These are phyloP conservation scores for Stromatinia cepivora DNA, from an alignment of 2,329 filamentous ascomycete species.

Conservation along the genomic window DNA sequence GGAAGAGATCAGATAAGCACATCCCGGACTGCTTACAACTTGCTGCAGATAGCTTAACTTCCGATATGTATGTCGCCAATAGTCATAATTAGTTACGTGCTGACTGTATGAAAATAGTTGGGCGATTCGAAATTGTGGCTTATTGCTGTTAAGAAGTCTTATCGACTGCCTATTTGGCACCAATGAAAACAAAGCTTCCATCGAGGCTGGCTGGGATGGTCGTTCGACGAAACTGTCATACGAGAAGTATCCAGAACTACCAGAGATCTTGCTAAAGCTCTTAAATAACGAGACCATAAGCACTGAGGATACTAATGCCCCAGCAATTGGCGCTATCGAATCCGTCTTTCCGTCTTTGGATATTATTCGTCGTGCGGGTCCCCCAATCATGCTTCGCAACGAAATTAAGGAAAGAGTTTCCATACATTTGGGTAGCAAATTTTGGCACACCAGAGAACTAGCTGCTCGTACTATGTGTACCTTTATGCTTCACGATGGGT, in stretches of 20 bases:
- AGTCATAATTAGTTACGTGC: not conserved
- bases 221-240: slow-evolving; percentile 67
- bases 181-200: slow-evolving; percentile 65
- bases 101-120: slow-evolving; percentile 54
- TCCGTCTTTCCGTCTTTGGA: slow-evolving; percentile 83
- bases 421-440: slow-evolving; percentile 63
- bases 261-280: slow-evolving; percentile 62
- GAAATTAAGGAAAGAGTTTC: slow-evolving; percentile 60
- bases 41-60: slow-evolving; percentile 77
- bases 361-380: slow-evolving; percentile 70
- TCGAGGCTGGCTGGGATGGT: slow-evolving; percentile 64
- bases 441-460: slow-evolving; percentile 82
- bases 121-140: slow-evolving; percentile 90
- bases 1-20: slow-evolving; percentile 70
- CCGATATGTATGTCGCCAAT: slow-evolving; percentile 61
- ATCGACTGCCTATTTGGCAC: slow-evolving; percentile 78
- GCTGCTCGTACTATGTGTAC: slow-evolving; percentile 72
- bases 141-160: slow-evolving; percentile 84
- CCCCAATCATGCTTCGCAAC: slow-evolving; percentile 57
- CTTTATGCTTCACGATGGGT: slow-evolving; percentile 55
- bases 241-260: slow-evolving; percentile 65
- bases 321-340: slow-evolving; percentile 55
- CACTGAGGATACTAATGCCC: slow-evolving; percentile 16
- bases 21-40: slow-evolving; percentile 73
- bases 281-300: slow-evolving; percentile 45